phyloP scores from a whole-genome alignment of 148 eudicot species.

The Heliamphora exappendiculata region DNA sequence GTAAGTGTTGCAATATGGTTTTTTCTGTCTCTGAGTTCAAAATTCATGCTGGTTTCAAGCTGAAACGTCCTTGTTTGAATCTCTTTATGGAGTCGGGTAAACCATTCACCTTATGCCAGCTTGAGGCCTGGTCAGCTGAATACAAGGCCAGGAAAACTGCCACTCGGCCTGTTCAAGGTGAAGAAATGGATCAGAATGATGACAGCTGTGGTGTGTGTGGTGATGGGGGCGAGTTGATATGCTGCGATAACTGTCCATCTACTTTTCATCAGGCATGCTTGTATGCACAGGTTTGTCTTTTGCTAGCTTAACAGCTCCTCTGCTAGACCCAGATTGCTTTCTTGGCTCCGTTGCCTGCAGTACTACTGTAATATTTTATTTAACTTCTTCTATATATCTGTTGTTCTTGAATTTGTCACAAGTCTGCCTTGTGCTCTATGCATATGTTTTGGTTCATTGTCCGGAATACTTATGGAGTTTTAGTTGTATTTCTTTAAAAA shows the following conservation, averaged over 20 bases:
- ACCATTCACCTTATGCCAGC: conserved; percentile 70
- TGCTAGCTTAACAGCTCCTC: neutral
- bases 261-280: conserved; percentile 91
- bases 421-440: neutral
- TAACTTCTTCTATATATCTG: neutral
- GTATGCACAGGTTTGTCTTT: conserved; percentile 58
- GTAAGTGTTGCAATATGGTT: conserved; percentile 64
- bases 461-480: neutral
- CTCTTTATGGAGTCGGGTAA: conserved; percentile 82
- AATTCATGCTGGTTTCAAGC: conserved; percentile 69
- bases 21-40: conserved; percentile 65
- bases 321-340: neutral
- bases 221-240: conserved; percentile 89
- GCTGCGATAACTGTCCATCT: conserved; percentile 95
- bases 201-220: conserved; percentile 98
- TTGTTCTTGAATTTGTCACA: neutral
- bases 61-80: conserved; percentile 59
- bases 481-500: conserved; percentile 1
- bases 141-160: conserved; percentile 66
- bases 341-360: neutral
- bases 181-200: conserved; percentile 72
- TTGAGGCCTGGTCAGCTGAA: conserved; percentile 97
- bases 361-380: neutral
- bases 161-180: conserved; percentile 34
- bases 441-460: neutral